Base-by-base conservation (phyloP, 768 basidiomycete species). In the Rhodocollybia butyracea region DNA sequence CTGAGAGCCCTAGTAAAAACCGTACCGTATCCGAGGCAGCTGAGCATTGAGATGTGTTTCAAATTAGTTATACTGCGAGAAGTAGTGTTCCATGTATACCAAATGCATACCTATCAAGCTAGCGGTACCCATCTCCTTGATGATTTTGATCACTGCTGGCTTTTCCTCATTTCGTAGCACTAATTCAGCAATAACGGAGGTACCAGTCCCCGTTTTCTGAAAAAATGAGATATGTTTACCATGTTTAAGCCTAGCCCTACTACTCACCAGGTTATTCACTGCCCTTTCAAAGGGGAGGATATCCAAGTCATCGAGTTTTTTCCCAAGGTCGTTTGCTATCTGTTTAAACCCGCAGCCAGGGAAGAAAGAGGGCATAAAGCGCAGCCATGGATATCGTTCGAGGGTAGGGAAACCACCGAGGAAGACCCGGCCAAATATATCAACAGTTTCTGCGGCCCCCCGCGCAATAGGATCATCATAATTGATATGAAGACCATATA, bases 351-450 rank as follows among this genome's bases (percentile, higher is more conserved):
- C 38, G 19, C 51, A 39, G 3, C 51, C 51, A n/a, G 51, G 51
- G n/a, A 53, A 27, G 38, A 36, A 53, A 40, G 51, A 40, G 2
- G 51, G 51, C 40, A 53, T 34, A 29, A 10, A 53, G 21, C 36
- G 38, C 3, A 53, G 38, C 11, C 21, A 53, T 27, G 51, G 38
- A 27, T 41, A 50, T 21, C 10, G 48, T 21, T 50, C 36, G 19
- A 39, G 19, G 5, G 22, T 7, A 13, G 36, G 31, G 48, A 36
- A 39, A 21, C 48, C 48, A 27, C 22, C 13, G 15, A 36, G n/a
- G 6, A 50, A 19, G 15, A 21, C 15, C 24, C 24, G 4, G 5
- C 48, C 48, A 21, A 50, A 21, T 1, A 10, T 10, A 5, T 5
- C 11, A 4, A 39, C 3, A 19, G 17, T 32, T 11, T 12, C 19